A percentile compares a stretch with the other conserved stretches of the same genome.
Conservation (phyloP, 2,329 filamentous ascomycete genomes). For the Phialophora expanda region DNA sequence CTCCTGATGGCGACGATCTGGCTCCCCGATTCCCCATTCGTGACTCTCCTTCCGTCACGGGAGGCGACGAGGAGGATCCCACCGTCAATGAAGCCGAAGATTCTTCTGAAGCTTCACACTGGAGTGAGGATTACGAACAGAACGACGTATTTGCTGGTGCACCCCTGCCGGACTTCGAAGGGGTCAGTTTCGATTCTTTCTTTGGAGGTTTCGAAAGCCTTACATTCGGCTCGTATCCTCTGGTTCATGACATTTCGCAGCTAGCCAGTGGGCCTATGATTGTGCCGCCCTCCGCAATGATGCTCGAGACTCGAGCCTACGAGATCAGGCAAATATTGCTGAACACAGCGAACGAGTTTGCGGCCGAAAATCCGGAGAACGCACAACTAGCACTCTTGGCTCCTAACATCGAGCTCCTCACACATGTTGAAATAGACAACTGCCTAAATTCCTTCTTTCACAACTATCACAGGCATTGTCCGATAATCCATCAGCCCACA, state of each 20-base stretch:
- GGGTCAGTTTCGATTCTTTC: slow-evolving; percentile 31
- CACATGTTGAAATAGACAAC: slow-evolving; percentile 44
- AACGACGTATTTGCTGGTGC: slow-evolving; percentile 30
- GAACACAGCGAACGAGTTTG: slow-evolving; percentile 22
- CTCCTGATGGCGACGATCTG: slow-evolving; percentile 30
- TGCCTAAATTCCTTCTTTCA: slow-evolving; percentile 48
- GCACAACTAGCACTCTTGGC: slow-evolving; percentile 19
- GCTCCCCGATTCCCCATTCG: slow-evolving; percentile 32
- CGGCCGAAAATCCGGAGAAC: slow-evolving; percentile 23
- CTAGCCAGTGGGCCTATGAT: slow-evolving; percentile 18
- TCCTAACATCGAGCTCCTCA: slow-evolving; percentile 28
- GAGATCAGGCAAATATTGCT: slow-evolving; percentile 30
- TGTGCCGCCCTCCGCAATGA: slow-evolving; percentile 21
- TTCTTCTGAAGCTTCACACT: slow-evolving; percentile 33
- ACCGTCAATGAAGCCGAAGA: slow-evolving; percentile 25
- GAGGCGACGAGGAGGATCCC: slow-evolving; percentile 26
- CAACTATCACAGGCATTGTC: slow-evolving; percentile 53
- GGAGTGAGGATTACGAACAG: slow-evolving; percentile 33
- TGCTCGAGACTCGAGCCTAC: slow-evolving; percentile 31
- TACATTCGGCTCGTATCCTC: slow-evolving; percentile 27
- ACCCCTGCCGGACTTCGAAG: slow-evolving; percentile 20
- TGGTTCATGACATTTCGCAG: slow-evolving; percentile 23
- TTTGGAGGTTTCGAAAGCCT: slow-evolving; percentile 31
- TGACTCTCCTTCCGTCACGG: slow-evolving; percentile 4
- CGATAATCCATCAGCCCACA: slow-evolving; percentile 51